Base-by-base conservation (phyloP, 2,329 filamentous ascomycete genomes). In the Cercospora nicotianae region DNA sequence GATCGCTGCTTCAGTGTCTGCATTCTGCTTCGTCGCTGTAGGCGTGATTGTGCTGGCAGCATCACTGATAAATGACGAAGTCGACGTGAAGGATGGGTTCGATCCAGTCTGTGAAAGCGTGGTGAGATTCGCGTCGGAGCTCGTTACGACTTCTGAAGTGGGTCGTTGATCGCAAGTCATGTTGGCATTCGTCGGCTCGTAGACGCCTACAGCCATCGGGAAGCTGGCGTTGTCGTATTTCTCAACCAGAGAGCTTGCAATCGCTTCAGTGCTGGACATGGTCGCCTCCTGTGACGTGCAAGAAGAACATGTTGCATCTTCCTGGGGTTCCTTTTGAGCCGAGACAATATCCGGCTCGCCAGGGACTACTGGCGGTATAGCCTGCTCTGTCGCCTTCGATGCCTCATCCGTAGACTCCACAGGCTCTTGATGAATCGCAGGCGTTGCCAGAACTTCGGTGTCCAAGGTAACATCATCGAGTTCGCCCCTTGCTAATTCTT, bases 401-500 rank as follows among this genome's bases (percentile, higher is more conserved):
- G 36, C 63, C 48, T 69, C 67, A 12, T 68, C 64, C 5, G 64
- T 69, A n/a, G 65, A 63, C 26, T 67, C 62, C 36, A 59, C 64
- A 3, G 69, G 66, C 42, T 69, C 71, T 26, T 69, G 67, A 10
- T 64, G 59, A 1, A 70, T 57, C 5, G 71, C 62, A 5, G 66
- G 66, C 12, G 65, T 67, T 9, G 71, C 69, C 33, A 61, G 18
- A 23, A 65, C 69, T 61, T 72, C 71, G 45, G 67, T 42, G 31
- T 70, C 71, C 23, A 72, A 48, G 5, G 55, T 63, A 18, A 88
- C 87, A 16, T 91, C 88, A n/a, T 89, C 66, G 13, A 68, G n/a
- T 10, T 87, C 85, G 0, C 80, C 83, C 39, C 84, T 81, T 18
- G 85, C 83, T 48, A 85, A 83, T 71, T 96, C 92, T 66, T 91